phyloP scores from a whole-genome alignment of 192 early-diverging fungal genomes.

The Linnemannia elongata region DNA sequence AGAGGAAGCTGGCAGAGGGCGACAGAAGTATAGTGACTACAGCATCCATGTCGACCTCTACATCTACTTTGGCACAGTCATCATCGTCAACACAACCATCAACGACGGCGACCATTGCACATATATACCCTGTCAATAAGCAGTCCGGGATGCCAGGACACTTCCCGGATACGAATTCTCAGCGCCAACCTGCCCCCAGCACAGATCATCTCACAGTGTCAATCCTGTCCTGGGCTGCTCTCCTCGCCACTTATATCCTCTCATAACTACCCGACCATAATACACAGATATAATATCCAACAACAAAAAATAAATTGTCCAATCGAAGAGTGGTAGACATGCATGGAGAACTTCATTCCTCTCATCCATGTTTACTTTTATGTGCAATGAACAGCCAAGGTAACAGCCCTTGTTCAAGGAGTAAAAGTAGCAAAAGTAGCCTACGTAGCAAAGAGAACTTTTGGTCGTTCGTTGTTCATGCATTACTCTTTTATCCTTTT shows the following conservation, averaged over 20 bases:
- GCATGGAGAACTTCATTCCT: too few relatives aligned
- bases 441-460: background rate
- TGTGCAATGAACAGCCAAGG: too few relatives aligned
- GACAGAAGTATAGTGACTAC: background rate
- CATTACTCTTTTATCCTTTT: background rate
- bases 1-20: background rate
- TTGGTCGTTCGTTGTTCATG: background rate
- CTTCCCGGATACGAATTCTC: background rate
- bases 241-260: constrained; percentile 36
- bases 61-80: background rate
- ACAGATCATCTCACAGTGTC: constrained; percentile 26
- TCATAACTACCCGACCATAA: constrained; percentile 6
- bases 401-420: too few relatives aligned
- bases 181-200: background rate
- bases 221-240: constrained; percentile 41
- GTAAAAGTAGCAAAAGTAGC: too few relatives aligned
- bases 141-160: constrained; percentile 20
- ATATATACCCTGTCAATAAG: background rate
- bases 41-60: background rate
- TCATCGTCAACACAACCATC: too few relatives aligned
- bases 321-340: background rate
- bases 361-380: too few relatives aligned
- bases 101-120: too few relatives aligned
- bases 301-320: background rate
- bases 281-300: background rate